Base-by-base conservation (phyloP, 73 alveolate genomes). In the Symbiodinium pilosum region DNA sequence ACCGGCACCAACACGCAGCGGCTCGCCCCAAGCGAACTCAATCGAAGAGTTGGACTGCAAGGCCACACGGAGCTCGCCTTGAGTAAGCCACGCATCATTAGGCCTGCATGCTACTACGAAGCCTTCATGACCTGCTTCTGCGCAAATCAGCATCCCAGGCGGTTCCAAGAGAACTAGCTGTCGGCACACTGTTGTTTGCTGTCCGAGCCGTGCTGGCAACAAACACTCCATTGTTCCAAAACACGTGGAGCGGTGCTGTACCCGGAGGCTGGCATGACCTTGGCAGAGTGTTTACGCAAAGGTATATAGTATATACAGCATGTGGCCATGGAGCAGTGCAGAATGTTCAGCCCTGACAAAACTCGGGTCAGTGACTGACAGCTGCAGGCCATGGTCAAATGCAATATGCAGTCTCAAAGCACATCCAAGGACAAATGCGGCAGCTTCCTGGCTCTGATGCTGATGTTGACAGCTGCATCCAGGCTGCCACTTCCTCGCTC, bases 1-100 rank as follows among this genome's bases (percentile, higher is more conserved):
- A 20, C 71, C 95, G 32, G 95, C 95, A 2, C 95, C 95, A 36
- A 88, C 95, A 42, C 81, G 68, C 39, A 59, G 47, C 12, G 95
- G 95, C 43, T 88, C 95, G 34, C 39, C 47, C 95, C 95, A 88
- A 41, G 86, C 86, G 43, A 88, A 32, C 4, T 56, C 47, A 36
- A 88, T 88, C 38, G 95, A 59, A 47, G 44, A 39, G 69, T 30
- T 38, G 42, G 95, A 64, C 47, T 88, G 95, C 43, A 18, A 83
- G 40, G 95, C 95, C 71, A 88, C 95, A 30, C 64, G 83, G 39
- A 88, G 44, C 26, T 59, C 86, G 40, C 86, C 95, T 88, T 39
- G 41, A n/a, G n/a, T n/a, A n/a, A n/a, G n/a, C n/a, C n/a, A n/a
- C n/a, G n/a, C n/a, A n/a, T n/a, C n/a, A n/a, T n/a, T n/a, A n/a